Conservation (phyloP, 495 filamentous ascomycete species). For the Aspergillus ostianus region DNA sequence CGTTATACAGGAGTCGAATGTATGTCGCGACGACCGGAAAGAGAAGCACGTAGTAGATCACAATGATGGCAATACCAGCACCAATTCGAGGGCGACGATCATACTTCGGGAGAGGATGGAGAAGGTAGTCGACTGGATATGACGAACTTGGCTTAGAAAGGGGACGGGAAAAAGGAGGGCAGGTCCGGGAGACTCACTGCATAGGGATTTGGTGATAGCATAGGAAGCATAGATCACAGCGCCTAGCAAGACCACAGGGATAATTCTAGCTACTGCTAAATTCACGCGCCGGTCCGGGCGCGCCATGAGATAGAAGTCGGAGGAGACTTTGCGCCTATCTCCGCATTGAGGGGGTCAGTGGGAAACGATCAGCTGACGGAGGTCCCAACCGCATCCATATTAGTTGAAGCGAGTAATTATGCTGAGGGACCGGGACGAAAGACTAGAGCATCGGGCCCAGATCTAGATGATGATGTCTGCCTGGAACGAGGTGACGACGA, state of each 20-base stretch:
- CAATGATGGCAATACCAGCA: slow-evolving; percentile 65
- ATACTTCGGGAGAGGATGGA: slow-evolving; percentile 48
- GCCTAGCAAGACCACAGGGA: slow-evolving; percentile 58
- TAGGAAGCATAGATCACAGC: slow-evolving; percentile 62
- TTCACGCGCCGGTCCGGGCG: slow-evolving; percentile 47
- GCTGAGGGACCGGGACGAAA: slow-evolving; percentile 7
- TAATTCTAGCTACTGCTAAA: slow-evolving; percentile 51
- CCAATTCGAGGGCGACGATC: slow-evolving; percentile 42
- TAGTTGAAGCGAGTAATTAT: slow-evolving; percentile 5
- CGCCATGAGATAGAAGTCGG: slow-evolving; percentile 23
- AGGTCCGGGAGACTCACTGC: slow-evolving; percentile 42
- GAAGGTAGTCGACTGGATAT: slow-evolving; percentile 60
- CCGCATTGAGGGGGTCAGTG: slow-evolving; percentile 16
- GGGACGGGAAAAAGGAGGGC: background rate
- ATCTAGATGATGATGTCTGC: background rate
- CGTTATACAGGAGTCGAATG: slow-evolving; percentile 61
- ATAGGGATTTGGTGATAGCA: slow-evolving; percentile 57
- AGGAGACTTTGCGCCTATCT: slow-evolving; percentile 11
- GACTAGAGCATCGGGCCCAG: background rate
- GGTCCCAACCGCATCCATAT: slow-evolving; percentile 14
- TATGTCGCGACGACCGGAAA: slow-evolving; percentile 65
- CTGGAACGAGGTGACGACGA: slow-evolving; percentile 3
- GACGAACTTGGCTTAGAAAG: background rate
- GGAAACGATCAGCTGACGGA: slow-evolving; percentile 3
- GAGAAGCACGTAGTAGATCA: slow-evolving; percentile 68